Base-by-base conservation (phyloP, 2,329 filamentous ascomycete species). In the Teratosphaeria zuluensis region DNA sequence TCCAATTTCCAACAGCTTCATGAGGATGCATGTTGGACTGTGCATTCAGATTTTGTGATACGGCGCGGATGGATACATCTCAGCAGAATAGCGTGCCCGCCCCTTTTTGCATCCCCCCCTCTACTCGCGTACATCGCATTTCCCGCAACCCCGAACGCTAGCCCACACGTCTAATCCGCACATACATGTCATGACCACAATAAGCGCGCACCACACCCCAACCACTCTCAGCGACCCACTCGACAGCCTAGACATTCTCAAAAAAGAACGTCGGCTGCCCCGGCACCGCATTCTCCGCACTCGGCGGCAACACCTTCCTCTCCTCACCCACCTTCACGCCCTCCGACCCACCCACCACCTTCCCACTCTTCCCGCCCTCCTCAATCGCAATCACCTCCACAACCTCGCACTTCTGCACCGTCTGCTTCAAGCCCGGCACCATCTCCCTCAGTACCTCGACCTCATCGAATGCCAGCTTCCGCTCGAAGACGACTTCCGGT, bases 401-500 rank as follows among this genome's bases (percentile, higher is more conserved):
- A 38, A 80, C 82, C 64, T 81, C 84, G 65, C 87, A 85, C 69
- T 78, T 78, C 32, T 86, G 85, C 1, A 87, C 85, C 19, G 86
- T 87, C 73, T 88, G 86, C 80, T 88, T 90, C 68, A 99, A 77
- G 21, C 86, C 87, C 1, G 85, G 81, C 2, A 91, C 79, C 87
- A 96, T 96, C 68, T 90, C 85, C 57, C 78, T 73, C 58, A 97
- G 79, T 35, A 87, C 88, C 60, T 82, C 80, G 54, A 85, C 79
- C 79, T 99, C 94, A 68, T 96, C 87, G 73, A 97, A 99, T 0
- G 84, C 81, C 62, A 99, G 79, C 75, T 92, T 90, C 64, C 91
- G 83, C 70, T 92, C 85, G 69, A 97, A 86, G 9, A 96, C 90
- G 1, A 76, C 79, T 28, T 82, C 78, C 1, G 84, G 77, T 62